Evolutionary conservation across 257 asterid genomes (phyloP).

Genomic region (Solanum sparsipilum): DNA sequence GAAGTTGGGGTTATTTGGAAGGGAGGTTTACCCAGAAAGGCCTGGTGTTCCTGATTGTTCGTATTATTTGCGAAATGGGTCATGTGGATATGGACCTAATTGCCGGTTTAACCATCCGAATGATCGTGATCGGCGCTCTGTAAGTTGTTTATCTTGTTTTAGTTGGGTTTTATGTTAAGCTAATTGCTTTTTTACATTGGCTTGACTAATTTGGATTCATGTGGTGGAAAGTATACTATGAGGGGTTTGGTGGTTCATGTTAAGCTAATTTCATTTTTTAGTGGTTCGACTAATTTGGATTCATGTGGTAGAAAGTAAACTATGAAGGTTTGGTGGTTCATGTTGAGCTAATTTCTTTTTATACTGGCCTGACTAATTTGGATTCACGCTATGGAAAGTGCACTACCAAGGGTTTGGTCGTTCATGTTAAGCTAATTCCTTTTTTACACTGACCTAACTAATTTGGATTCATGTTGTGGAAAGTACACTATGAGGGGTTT

Average conservation of each 20-base stretch:
- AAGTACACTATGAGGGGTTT: background rate
- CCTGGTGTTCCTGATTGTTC: slow-evolving; percentile 65
- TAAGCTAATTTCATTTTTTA: background rate
- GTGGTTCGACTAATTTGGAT: background rate
- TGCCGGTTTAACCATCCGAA: slow-evolving; percentile 86
- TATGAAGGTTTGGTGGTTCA: background rate
- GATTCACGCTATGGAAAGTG: background rate
- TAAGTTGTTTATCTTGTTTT: slow-evolving; percentile 15
- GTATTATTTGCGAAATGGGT: slow-evolving; percentile 67
- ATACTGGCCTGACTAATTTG: background rate
- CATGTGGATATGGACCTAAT: slow-evolving; percentile 72
- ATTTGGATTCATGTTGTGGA: background rate
- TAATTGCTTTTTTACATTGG: background rate
- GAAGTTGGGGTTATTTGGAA: slow-evolving; percentile 42
- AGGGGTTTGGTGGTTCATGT: background rate
- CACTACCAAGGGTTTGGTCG: background rate
- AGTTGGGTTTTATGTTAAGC: background rate
- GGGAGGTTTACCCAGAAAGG: slow-evolving; percentile 63
- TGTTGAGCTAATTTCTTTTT: background rate
- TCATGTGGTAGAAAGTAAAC: background rate
- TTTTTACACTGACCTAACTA: background rate
- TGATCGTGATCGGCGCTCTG: slow-evolving; percentile 40
- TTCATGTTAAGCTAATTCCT: background rate
- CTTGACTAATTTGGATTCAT: background rate
- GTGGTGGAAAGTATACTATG: background rate